Conservation (phyloP, 192 early-diverging fungal species). For the Paraglomus brasilianum region DNA sequence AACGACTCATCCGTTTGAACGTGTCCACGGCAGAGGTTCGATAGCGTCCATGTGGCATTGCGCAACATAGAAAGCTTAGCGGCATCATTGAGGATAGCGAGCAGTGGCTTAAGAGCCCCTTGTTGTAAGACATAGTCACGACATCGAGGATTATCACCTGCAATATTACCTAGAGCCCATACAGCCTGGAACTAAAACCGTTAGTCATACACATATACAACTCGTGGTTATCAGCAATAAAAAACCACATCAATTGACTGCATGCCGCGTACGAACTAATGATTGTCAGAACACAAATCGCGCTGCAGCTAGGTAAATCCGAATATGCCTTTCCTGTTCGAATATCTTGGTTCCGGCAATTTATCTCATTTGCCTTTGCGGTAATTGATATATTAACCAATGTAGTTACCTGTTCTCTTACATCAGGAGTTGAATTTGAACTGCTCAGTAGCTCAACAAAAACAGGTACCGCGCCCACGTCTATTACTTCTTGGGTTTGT, state of each 20-base stretch:
- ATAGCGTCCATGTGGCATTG: constrained; percentile 98
- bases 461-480: constrained; percentile 86
- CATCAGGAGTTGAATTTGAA: constrained; percentile 78
- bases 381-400: too few species aligned
- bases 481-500: constrained; percentile 93
- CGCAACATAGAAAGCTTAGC: constrained; percentile 97
- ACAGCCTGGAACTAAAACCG: constrained; percentile 65
- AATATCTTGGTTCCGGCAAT: too few species aligned
- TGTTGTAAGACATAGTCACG: constrained; percentile 84
- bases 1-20: constrained; percentile 86
- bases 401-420: constrained; percentile 80
- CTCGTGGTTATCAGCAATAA: too few species aligned
- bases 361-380: too few species aligned
- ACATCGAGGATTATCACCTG: constrained; percentile 90
- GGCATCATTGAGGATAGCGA: constrained; percentile 81
- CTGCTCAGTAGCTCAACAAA: constrained; percentile 89
- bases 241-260: not conserved
- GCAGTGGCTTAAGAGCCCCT: constrained; percentile 84
- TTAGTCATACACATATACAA: constrained; percentile 2
- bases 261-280: too few species aligned
- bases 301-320: too few species aligned
- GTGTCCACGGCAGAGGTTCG: constrained; percentile 99
- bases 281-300: too few species aligned
- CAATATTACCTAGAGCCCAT: constrained; percentile 99
- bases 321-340: too few species aligned